Percentiles rank a stretch among this genome's conserved stretches.
These are phyloP conservation scores for Eucalyptus pauciflora DNA, from an alignment of 345 rosid species.

Conservation along the genomic window DNA sequence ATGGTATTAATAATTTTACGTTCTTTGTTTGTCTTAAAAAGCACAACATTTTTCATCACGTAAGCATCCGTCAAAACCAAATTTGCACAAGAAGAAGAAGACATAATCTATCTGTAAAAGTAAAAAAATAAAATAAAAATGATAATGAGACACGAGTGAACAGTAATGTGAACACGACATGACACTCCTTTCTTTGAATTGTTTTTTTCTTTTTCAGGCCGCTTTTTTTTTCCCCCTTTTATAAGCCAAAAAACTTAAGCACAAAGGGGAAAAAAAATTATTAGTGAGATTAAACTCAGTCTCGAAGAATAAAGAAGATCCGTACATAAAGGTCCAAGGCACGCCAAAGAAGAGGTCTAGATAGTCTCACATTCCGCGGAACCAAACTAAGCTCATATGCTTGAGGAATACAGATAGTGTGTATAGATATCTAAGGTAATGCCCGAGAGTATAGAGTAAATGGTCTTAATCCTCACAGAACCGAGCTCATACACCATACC, in stretches of 20 bases:
- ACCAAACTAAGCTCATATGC: neutral
- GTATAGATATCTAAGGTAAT: neutral
- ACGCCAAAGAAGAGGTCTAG: neutral
- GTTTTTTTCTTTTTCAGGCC: neutral
- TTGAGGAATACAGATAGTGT: rapidly evolving
- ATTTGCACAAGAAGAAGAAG: neutral
- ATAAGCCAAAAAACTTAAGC: neutral
- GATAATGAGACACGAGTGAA: neutral
- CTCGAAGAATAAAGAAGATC: neutral
- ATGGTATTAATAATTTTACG: rapidly evolving
- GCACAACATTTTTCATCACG: neutral
- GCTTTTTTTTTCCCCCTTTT: no score
- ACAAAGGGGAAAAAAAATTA: neutral
- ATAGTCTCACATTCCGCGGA: neutral
- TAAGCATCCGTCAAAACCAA: neutral
- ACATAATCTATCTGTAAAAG: neutral
- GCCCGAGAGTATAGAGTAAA: rapidly evolving
- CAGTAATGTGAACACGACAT: neutral
- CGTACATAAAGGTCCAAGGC: neutral
- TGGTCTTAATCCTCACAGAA: rapidly evolving
- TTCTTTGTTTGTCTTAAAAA: neutral
- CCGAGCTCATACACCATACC: rapidly evolving
- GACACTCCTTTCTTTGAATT: neutral
- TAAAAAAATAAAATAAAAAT: neutral
- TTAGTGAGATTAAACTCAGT: neutral